phyloP scores from a whole-genome alignment of 257 asterid genomes.

The Agastache rugosa region DNA sequence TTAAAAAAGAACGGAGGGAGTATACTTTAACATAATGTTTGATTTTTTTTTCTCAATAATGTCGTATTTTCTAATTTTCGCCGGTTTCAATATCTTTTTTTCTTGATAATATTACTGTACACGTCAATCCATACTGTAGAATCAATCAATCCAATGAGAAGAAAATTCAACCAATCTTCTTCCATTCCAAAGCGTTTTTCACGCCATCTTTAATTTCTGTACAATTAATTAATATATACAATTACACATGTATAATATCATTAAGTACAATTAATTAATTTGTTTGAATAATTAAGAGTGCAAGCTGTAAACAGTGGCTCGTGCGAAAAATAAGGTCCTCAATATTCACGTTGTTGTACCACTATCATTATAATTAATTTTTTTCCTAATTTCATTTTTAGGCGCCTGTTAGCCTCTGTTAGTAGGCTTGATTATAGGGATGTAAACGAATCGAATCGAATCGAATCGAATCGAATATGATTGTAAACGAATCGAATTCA shows the following conservation, averaged over 20 bases:
- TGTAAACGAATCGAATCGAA: too few relatives aligned
- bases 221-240: neutral
- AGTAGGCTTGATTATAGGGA: too few relatives aligned
- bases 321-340: neutral
- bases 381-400: neutral
- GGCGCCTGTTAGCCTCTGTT: neutral
- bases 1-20: too few relatives aligned
- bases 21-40: too few relatives aligned
- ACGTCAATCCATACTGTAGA: neutral
- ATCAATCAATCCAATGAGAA: neutral
- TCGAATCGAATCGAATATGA: too few relatives aligned
- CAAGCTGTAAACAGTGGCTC: neutral
- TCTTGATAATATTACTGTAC: neutral
- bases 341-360: neutral
- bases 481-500: too few relatives aligned
- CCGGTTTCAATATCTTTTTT: too few relatives aligned
- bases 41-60: too few relatives aligned
- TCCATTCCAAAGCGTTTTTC: neutral
- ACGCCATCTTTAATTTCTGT: neutral
- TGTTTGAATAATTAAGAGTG: neutral
- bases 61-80: too few relatives aligned
- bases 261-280: neutral
- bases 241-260: too few relatives aligned
- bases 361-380: too few relatives aligned
- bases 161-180: too few relatives aligned